Evolutionary conservation across 2,329 filamentous ascomycete species (phyloP).

Genomic region (Aspergillus sergii): DNA sequence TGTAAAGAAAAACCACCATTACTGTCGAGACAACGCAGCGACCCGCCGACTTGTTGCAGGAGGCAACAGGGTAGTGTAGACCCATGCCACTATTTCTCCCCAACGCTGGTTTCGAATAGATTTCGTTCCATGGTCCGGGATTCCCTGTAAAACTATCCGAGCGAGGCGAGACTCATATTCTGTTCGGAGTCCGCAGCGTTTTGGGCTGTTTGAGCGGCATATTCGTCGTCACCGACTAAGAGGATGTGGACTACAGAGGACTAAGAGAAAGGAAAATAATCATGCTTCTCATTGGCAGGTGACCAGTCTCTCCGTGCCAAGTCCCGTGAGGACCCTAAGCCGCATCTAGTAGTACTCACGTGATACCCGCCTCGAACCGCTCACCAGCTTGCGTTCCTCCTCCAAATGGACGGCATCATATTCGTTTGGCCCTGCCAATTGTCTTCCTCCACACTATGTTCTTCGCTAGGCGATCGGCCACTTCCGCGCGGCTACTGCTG

Average conservation of each 20-base stretch:
- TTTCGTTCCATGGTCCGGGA: conserved; percentile 6
- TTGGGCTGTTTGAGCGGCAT: conserved; percentile 8
- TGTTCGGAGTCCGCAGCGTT: neutral
- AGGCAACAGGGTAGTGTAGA: neutral
- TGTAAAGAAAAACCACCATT: conserved; percentile 17
- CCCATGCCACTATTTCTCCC: conserved; percentile 5
- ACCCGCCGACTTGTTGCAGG: conserved; percentile 15
- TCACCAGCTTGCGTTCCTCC: conserved; percentile 21
- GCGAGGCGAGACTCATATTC: conserved; percentile 2
- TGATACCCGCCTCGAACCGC: conserved; percentile 16
- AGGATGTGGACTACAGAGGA: neutral
- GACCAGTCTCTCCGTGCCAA: neutral
- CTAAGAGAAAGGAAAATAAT: neutral
- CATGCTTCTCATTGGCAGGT: neutral
- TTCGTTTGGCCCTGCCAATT: conserved; percentile 34
- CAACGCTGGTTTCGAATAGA: conserved; percentile 6
- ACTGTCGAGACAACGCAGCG: conserved; percentile 24
- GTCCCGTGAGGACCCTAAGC: conserved; percentile 14
- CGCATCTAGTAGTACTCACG: conserved; percentile 13
- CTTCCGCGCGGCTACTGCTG: conserved; percentile 40
- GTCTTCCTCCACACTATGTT: conserved; percentile 41
- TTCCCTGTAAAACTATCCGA: conserved; percentile 7
- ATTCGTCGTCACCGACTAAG: neutral
- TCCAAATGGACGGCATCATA: conserved; percentile 33
- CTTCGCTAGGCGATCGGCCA: conserved; percentile 43